Percentiles rank a stretch among this genome's conserved stretches.
phyloP scores from a whole-genome alignment of 805 yeast genomes.

The Barnettozyma californica region DNA sequence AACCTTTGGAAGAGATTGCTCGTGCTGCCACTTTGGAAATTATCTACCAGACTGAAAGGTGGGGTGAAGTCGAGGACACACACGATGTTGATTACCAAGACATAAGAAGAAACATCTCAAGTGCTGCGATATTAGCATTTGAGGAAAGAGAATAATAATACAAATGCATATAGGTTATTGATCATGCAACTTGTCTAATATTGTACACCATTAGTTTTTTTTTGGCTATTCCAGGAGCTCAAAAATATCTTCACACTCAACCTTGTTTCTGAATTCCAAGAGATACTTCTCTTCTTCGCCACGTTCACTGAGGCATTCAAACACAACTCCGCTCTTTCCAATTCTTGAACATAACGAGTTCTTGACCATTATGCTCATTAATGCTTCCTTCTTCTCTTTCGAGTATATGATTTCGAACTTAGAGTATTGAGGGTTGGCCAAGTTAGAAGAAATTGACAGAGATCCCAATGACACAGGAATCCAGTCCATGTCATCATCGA shows the following conservation, averaged over 20 bases:
- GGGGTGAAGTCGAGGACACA: constrained; percentile 99
- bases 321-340: constrained; percentile 22
- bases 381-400: constrained; percentile 3
- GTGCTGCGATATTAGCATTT: constrained; percentile 61
- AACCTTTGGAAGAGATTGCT: constrained; percentile 63
- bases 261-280: constrained; percentile 20
- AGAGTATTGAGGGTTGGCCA: constrained; percentile 19
- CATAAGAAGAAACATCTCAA: constrained; percentile 72
- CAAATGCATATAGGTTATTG: neutral
- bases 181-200: neutral
- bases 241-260: constrained; percentile 18
- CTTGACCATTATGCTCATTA: constrained; percentile 10
- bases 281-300: constrained; percentile 19
- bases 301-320: constrained; percentile 13
- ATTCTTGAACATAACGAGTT: constrained; percentile 16
- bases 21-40: constrained; percentile 77
- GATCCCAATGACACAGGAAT: constrained; percentile 22
- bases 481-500: constrained; percentile 23
- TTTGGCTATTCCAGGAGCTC: constrained; percentile 12
- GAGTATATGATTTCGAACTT: constrained; percentile 12
- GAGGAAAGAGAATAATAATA: constrained; percentile 11
- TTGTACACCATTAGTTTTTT: neutral
- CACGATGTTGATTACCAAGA: constrained; percentile 97
- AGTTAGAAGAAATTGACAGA: constrained; percentile 17
- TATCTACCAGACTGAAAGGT: constrained; percentile 75